Conservation (phyloP, 1,284 basidiomycete genomes). For the Takashimella tepidaria region DNA sequence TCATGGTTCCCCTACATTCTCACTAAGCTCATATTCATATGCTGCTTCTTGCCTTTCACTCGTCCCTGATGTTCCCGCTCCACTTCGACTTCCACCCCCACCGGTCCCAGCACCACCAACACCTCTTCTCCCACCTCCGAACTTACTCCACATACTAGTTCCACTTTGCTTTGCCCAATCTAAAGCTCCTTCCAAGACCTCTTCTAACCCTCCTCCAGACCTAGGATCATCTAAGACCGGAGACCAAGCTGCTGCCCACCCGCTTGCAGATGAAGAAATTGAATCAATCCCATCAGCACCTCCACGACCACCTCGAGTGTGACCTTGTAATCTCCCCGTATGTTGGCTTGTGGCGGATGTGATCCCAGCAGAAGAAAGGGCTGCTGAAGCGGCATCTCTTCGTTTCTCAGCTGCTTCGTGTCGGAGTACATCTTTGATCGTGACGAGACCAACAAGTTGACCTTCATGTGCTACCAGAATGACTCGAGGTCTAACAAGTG, state of each 20-base stretch:
- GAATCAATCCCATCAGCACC: constrained; percentile 2
- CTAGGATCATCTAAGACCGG: constrained; percentile 4
- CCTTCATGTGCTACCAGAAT: constrained; percentile 88
- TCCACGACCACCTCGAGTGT: constrained; percentile 2
- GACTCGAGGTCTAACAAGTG: constrained; percentile 90
- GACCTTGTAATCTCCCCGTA: neutral
- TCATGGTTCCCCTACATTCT: neutral
- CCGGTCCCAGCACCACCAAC: constrained; percentile 6
- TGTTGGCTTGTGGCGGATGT: neutral
- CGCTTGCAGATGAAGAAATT: constrained; percentile 5
- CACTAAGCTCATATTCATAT: constrained; percentile 17
- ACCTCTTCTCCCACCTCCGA: constrained; percentile 7
- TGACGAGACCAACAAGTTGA: constrained; percentile 76
- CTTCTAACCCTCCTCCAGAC: constrained; percentile 8
- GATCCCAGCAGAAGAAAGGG: constrained; percentile 1
- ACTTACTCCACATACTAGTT: constrained; percentile 12
- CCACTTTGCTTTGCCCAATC: constrained; percentile 15
- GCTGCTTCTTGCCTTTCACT: neutral
- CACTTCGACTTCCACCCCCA: neutral
- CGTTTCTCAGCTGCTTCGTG: constrained; percentile 58
- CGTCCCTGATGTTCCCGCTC: neutral
- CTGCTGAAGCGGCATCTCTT: constrained; percentile 11
- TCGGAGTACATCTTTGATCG: constrained; percentile 90
- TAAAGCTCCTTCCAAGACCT: constrained; percentile 18
- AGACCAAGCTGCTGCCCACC: constrained; percentile 11